Conservation (phyloP, 2,329 filamentous ascomycete species). For the Penicillium glabrum region DNA sequence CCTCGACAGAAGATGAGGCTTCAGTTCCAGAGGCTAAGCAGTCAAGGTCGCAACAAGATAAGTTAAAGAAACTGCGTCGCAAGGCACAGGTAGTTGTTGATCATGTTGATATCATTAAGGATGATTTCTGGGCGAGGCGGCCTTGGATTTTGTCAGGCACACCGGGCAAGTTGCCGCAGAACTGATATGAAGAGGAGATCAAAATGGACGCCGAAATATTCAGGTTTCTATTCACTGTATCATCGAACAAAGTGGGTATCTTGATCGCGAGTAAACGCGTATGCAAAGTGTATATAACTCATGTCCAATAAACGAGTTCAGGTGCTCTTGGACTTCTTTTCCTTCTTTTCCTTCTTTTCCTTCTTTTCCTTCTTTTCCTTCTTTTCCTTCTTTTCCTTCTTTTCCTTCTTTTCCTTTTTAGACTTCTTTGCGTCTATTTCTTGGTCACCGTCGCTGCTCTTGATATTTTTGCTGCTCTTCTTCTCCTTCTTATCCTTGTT, state of each 20-base stretch:
- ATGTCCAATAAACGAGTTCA: constrained; percentile 2
- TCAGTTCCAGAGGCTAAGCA: constrained; percentile 48
- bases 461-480: constrained; percentile 32
- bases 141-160: constrained; percentile 81
- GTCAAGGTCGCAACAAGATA: constrained; percentile 80
- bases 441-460: constrained; percentile 22
- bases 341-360: constrained; percentile 42
- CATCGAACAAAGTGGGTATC: constrained; percentile 35
- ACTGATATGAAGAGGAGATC: constrained; percentile 3
- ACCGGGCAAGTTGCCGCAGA: constrained; percentile 63
- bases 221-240: constrained; percentile 7
- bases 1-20: constrained; percentile 16
- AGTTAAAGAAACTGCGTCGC: constrained; percentile 73
- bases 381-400: constrained; percentile 44
- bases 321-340: constrained; percentile 28
- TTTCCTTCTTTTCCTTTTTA: constrained; percentile 45
- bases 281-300: constrained; percentile 18
- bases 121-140: constrained; percentile 86
- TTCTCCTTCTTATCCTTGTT: constrained; percentile 19
- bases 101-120: constrained; percentile 91
- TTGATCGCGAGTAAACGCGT: constrained; percentile 21
- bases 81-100: constrained; percentile 81
- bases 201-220: constrained; percentile 6
- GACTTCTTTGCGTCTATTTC: constrained; percentile 44
- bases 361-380: constrained; percentile 40